A percentile compares a stretch with the other conserved stretches of the same genome.
Evolutionary conservation across 2,329 filamentous ascomycete species (phyloP).

Genomic region (Sporothrix pallida): DNA sequence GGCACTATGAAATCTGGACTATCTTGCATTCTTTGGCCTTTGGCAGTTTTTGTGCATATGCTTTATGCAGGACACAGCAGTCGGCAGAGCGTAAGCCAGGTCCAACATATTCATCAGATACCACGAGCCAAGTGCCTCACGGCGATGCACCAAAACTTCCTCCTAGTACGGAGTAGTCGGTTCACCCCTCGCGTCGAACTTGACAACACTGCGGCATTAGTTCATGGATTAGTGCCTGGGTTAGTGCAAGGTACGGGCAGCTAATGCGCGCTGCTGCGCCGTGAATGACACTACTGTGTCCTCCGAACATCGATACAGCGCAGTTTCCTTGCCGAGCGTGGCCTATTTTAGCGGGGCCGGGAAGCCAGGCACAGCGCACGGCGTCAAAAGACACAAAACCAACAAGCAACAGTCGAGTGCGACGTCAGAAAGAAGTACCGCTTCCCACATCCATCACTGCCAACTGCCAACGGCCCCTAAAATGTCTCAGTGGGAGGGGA

Average conservation of each 20-base stretch:
- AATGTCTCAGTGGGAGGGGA: not conserved
- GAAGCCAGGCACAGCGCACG: slow-evolving; percentile 8
- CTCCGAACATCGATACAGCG: not conserved
- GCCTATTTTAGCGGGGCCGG: not conserved
- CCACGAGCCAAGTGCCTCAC: too few relatives aligned
- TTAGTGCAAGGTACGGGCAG: slow-evolving; percentile 14
- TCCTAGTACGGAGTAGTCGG: too few relatives aligned
- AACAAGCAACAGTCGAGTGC: not conserved
- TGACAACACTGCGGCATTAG: too few relatives aligned
- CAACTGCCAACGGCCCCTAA: not conserved
- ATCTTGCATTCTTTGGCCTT: too few relatives aligned
- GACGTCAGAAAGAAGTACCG: not conserved
- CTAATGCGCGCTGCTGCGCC: slow-evolving; percentile 7
- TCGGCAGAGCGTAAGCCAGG: too few relatives aligned
- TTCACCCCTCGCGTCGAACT: too few relatives aligned
- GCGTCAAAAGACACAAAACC: not conserved
- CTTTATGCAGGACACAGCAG: too few relatives aligned
- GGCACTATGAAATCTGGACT: too few relatives aligned
- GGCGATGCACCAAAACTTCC: too few relatives aligned
- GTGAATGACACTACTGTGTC: not conserved
- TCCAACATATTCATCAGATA: too few relatives aligned
- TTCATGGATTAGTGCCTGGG: not conserved
- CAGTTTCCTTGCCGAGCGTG: not conserved
- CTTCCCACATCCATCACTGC: too few relatives aligned
- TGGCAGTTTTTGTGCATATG: too few relatives aligned